Percentiles rank a stretch among this genome's conserved stretches.
Evolutionary conservation across 257 asterid genomes (phyloP).

Genomic region (Solanum bulbocastanum): DNA sequence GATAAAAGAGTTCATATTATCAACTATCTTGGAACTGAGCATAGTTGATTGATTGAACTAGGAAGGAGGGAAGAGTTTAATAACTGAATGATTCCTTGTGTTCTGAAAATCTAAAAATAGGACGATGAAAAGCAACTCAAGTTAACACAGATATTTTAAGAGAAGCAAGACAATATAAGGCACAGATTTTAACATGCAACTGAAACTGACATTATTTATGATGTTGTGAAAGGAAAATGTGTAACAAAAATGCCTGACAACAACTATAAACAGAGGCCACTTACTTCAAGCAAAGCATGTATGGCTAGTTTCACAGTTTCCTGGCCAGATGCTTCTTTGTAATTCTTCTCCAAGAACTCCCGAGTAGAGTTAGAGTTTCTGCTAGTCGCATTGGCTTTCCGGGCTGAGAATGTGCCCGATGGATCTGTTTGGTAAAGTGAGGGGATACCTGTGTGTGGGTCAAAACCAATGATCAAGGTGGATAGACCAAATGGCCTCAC

Average conservation of each 20-base stretch:
- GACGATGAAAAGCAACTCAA: not conserved
- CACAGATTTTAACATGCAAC: not conserved
- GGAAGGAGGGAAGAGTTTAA: not conserved
- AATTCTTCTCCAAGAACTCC: constrained; percentile 93
- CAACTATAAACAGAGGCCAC: not conserved
- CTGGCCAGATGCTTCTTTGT: constrained; percentile 85
- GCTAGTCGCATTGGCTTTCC: constrained; percentile 96
- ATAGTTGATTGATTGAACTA: not conserved
- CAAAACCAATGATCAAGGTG: constrained; percentile 92
- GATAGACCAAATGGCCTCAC: constrained; percentile 98
- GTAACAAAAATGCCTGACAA: not conserved
- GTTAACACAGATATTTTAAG: not conserved
- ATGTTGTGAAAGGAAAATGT: not conserved
- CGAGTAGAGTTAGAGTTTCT: constrained; percentile 85
- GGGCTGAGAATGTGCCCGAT: constrained; percentile 89
- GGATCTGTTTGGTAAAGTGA: constrained; percentile 94
- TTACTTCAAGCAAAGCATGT: constrained; percentile 93
- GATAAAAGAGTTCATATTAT: not conserved
- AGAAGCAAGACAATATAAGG: not conserved
- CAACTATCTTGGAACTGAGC: not conserved
- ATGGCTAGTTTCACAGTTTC: constrained; percentile 88
- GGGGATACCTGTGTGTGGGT: constrained; percentile 76
- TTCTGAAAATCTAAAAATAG: not conserved
- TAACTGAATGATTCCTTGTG: not conserved
- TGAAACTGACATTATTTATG: not conserved